Conservation (phyloP, 495 filamentous ascomycete species). For the Penicillium tannophilum region DNA sequence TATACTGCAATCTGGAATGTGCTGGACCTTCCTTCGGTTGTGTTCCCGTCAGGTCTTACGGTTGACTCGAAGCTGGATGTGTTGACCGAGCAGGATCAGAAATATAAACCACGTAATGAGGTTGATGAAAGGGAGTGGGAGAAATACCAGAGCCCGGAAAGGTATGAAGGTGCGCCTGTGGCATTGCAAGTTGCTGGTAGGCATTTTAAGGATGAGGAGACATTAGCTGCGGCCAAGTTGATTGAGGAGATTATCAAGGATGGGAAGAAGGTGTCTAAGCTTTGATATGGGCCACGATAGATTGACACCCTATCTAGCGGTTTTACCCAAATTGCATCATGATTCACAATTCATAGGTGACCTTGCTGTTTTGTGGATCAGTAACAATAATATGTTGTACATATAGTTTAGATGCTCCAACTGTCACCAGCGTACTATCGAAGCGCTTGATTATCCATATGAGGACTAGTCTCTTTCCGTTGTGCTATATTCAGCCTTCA, state of each 20-base stretch:
- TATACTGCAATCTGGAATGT: conserved; percentile 78
- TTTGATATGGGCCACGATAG: conserved; percentile 10
- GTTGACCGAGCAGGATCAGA: conserved; percentile 25
- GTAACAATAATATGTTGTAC: too few species aligned
- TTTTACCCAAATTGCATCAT: neutral
- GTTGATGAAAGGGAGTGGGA: conserved; percentile 43
- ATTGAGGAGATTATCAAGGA: conserved; percentile 32
- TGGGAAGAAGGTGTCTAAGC: conserved; percentile 7
- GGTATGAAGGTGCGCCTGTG: conserved; percentile 49
- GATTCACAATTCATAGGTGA: neutral
- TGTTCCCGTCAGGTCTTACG: conserved; percentile 55
- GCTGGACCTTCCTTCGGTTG: conserved; percentile 63
- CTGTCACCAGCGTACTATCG: too few species aligned
- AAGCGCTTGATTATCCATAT: too few species aligned
- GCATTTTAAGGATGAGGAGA: conserved; percentile 47
- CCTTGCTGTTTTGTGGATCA: too few species aligned
- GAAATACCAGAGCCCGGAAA: conserved; percentile 36
- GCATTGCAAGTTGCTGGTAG: conserved; percentile 54
- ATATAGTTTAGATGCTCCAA: too few species aligned
- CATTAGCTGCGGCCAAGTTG: conserved; percentile 37
- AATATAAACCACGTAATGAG: conserved; percentile 33
- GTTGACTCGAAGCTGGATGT: conserved; percentile 45
- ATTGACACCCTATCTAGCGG: too few species aligned
- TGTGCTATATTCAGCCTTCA: too few species aligned
- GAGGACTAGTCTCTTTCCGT: too few species aligned